Percentiles rank a stretch among this genome's conserved stretches.
Evolutionary conservation across 495 filamentous ascomycete species (phyloP).

Genomic region (Aspergillus cavernicola): DNA sequence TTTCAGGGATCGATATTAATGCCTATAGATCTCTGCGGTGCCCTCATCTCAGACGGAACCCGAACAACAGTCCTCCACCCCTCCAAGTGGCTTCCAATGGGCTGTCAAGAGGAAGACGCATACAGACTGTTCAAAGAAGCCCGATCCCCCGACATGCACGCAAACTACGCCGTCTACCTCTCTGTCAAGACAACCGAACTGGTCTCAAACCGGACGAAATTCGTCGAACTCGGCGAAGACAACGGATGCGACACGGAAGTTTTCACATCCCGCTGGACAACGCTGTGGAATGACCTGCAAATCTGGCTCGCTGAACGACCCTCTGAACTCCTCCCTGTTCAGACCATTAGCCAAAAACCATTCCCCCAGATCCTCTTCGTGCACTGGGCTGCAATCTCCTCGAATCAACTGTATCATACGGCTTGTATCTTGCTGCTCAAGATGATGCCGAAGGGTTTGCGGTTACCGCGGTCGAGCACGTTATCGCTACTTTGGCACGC

Average conservation of each 20-base stretch:
- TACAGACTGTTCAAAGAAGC: slow-evolving; percentile 26
- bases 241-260: slow-evolving; percentile 27
- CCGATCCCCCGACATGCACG: slow-evolving; percentile 36
- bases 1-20: neutral
- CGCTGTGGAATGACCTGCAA: slow-evolving; percentile 42
- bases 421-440: slow-evolving; percentile 43
- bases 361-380: slow-evolving; percentile 45
- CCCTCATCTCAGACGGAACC: slow-evolving; percentile 43
- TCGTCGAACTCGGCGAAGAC: slow-evolving; percentile 29
- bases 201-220: slow-evolving; percentile 37
- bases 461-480: slow-evolving; percentile 22
- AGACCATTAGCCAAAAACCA: slow-evolving; percentile 29
- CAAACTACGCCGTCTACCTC: slow-evolving; percentile 48
- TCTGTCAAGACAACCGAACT: slow-evolving; percentile 40
- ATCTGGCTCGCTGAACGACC: slow-evolving; percentile 39
- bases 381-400: slow-evolving; percentile 47
- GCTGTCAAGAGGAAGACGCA: slow-evolving; percentile 28
- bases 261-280: slow-evolving; percentile 31
- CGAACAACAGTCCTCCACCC: slow-evolving; percentile 39
- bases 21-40: slow-evolving; percentile 42
- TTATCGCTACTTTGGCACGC: slow-evolving; percentile 44
- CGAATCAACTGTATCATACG: slow-evolving; percentile 48
- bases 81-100: slow-evolving; percentile 38
- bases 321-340: slow-evolving; percentile 34
- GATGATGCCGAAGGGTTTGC: slow-evolving; percentile 32